These are phyloP conservation scores for Begonia peltatifolia DNA, from an alignment of 306 rosid species.

Conservation along the genomic window DNA sequence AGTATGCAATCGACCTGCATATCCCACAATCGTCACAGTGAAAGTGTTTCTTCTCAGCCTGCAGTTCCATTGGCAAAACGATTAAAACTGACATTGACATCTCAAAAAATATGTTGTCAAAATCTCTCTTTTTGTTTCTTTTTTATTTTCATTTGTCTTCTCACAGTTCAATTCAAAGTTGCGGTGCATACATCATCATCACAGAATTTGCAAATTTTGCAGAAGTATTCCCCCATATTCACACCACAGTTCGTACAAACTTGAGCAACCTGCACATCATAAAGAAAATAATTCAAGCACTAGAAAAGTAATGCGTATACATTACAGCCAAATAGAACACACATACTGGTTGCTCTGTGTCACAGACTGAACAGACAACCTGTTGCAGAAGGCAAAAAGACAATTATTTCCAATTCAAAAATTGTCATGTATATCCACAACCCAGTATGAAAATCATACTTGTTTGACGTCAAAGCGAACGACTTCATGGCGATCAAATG, in stretches of 20 bases:
- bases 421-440: neutral
- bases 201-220: constrained; percentile 72
- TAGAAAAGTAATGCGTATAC: too few relatives aligned
- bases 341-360: constrained; percentile 88
- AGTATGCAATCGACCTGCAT: constrained; percentile 41
- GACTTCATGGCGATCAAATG: constrained; percentile 70
- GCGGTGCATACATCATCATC: constrained; percentile 69
- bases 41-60: constrained; percentile 62
- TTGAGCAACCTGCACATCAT: constrained; percentile 49
- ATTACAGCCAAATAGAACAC: too few relatives aligned
- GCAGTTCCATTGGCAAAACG: constrained; percentile 7
- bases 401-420: neutral
- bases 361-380: constrained; percentile 90
- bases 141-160: too few relatives aligned
- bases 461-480: constrained; percentile 59
- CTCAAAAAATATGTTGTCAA: too few relatives aligned
- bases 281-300: constrained; percentile 1
- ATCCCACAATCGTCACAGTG: constrained; percentile 97
- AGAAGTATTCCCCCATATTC: constrained; percentile 90
- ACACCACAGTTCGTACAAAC: constrained; percentile 90
- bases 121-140: too few relatives aligned
- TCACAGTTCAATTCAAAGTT: neutral
- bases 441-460: constrained; percentile 21
- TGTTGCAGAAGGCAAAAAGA: constrained; percentile 19
- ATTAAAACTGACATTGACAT: too few relatives aligned